These are phyloP conservation scores for Mimosa pudica DNA, from an alignment of 306 rosid genomes.

Conservation along the genomic window DNA sequence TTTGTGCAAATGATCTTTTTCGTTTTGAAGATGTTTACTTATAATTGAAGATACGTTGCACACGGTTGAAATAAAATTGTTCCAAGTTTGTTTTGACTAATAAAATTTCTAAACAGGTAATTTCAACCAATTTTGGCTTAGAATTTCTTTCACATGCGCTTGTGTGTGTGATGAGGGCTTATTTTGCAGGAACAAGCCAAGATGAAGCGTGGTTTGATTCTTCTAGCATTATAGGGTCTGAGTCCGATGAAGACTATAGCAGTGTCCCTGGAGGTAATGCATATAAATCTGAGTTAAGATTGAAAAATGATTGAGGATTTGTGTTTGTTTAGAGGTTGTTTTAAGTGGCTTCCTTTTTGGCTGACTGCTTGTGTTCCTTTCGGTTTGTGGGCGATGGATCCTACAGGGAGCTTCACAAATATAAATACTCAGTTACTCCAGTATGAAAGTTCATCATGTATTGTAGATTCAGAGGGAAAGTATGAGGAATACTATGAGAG, in stretches of 20 bases:
- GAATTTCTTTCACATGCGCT: not conserved
- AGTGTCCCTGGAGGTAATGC: constrained; percentile 70
- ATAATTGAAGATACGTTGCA: too few species aligned
- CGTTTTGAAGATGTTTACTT: too few species aligned
- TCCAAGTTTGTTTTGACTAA: too few species aligned
- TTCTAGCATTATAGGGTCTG: constrained; percentile 64
- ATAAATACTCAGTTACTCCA: constrained; percentile 20
- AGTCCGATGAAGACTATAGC: constrained; percentile 68
- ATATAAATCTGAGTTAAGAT: not conserved
- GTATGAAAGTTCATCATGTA: constrained; percentile 39
- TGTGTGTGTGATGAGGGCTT: not conserved
- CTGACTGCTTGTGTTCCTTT: not conserved
- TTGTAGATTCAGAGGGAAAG: constrained; percentile 49
- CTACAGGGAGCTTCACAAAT: constrained; percentile 8
- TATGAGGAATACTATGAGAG: constrained; percentile 67
- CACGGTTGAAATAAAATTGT: too few species aligned
- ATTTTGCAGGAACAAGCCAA: constrained; percentile 47
- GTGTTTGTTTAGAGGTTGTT: not conserved
- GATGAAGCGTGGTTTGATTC: constrained; percentile 83
- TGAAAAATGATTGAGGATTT: not conserved
- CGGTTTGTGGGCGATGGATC: not conserved
- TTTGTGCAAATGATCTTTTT: too few species aligned
- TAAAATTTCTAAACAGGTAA: too few species aligned
- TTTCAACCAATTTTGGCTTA: too few species aligned
- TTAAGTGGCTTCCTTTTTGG: not conserved